Conservation (phyloP, 1,284 basidiomycete species). For the Malassezia japonica region DNA sequence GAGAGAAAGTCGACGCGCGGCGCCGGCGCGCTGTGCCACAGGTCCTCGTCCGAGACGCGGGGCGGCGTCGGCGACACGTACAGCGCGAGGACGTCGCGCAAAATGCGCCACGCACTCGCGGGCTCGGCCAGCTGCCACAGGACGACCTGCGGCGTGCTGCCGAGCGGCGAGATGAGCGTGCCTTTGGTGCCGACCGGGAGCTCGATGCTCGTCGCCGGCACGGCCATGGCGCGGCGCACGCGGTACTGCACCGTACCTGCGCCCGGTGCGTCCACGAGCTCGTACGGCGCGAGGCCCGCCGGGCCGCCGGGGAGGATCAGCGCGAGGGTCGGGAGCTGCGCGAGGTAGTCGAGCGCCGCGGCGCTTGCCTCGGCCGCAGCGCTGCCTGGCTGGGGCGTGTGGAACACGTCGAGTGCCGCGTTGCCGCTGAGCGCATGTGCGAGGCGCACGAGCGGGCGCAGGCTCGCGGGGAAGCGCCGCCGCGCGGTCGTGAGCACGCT, state of each 20-base stretch:
- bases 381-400: conserved; percentile 4
- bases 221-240: conserved; percentile 59
- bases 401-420: conserved; percentile 10
- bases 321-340: conserved; percentile 64
- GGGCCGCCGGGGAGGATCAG: conserved; percentile 56
- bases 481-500: conserved; percentile 69
- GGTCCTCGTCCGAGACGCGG: neutral
- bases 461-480: conserved; percentile 68
- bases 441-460: conserved; percentile 62
- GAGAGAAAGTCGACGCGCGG: conserved; percentile 18
- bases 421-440: conserved; percentile 59
- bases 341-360: conserved; percentile 65
- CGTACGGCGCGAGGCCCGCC: conserved; percentile 59
- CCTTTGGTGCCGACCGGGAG: conserved; percentile 62
- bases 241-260: conserved; percentile 57
- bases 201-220: conserved; percentile 62
- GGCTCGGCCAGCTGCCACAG: conserved; percentile 71
- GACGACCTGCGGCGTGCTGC: conserved; percentile 60
- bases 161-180: conserved; percentile 58
- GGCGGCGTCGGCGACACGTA: conserved; percentile 50
- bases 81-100: conserved; percentile 64
- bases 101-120: conserved; percentile 62
- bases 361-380: conserved; percentile 51
- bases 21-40: conserved; percentile 7
- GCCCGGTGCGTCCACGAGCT: conserved; percentile 58